Percentiles rank a stretch among this genome's conserved stretches.
Evolutionary conservation across 805 yeast genomes (phyloP).

Genomic region (Candida railenensis): DNA sequence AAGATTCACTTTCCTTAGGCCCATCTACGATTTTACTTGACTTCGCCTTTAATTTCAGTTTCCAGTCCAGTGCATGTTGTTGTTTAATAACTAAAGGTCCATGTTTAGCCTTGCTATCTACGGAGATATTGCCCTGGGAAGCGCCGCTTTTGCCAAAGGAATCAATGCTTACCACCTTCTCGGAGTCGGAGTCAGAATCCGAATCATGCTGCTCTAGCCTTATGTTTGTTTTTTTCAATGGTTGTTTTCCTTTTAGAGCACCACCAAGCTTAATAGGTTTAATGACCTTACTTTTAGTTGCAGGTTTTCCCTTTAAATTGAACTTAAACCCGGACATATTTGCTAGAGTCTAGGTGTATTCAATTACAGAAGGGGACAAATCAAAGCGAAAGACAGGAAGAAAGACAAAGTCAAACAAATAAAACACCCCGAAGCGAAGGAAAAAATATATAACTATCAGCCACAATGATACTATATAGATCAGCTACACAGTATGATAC

Average conservation of each 20-base stretch:
- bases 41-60: background rate
- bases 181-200: slow-evolving; percentile 21
- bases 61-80: background rate
- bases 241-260: background rate
- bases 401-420: no score
- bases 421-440: no score
- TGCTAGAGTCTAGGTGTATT: background rate
- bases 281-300: background rate
- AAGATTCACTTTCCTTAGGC: background rate
- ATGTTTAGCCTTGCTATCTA: slow-evolving; percentile 3
- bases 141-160: slow-evolving; percentile 19
- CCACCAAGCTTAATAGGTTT: background rate
- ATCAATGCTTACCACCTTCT: slow-evolving; percentile 18
- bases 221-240: background rate
- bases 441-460: no score
- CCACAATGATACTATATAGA: no score
- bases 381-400: no score
- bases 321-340: slow-evolving; percentile 5
- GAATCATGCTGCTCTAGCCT: slow-evolving; percentile 6
- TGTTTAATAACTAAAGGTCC: slow-evolving; percentile 21
- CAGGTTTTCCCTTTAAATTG: slow-evolving; percentile 1
- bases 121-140: slow-evolving; percentile 10
- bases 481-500: no score
- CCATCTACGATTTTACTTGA: background rate
- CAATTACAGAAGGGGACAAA: no score